Conservation (phyloP, 345 rosid species). For the Reutealis trisperma region DNA sequence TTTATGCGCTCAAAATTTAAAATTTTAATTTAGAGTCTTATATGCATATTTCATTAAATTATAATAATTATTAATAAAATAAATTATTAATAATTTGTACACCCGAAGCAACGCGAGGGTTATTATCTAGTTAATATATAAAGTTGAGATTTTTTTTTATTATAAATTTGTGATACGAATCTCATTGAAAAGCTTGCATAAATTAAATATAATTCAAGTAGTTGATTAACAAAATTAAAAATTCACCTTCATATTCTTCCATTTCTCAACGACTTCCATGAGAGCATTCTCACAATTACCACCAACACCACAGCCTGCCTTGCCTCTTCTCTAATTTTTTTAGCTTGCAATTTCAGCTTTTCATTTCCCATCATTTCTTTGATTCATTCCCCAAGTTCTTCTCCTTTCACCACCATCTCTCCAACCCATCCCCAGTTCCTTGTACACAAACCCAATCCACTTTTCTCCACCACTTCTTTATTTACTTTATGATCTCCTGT, state of each 20-base stretch:
- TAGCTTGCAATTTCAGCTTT: conserved; percentile 22
- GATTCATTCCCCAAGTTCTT: conserved; percentile 7
- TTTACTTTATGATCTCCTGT: conserved; percentile 42
- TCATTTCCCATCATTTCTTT: conserved; percentile 36
- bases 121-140: no score
- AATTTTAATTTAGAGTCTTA: no score
- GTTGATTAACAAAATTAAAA: no score
- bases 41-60: no score
- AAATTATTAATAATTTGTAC: no score
- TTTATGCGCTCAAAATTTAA: no score
- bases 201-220: no score
- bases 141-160: no score
- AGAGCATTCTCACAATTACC: conserved; percentile 24
- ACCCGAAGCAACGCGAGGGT: no score
- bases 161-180: no score
- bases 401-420: conserved; percentile 17
- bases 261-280: conserved; percentile 4
- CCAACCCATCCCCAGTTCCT: conserved; percentile 14
- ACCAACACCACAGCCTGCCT: conserved; percentile 32
- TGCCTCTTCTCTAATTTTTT: conserved; percentile 32
- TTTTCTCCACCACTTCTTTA: background rate
- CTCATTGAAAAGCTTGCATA: no score
- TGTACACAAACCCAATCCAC: conserved; percentile 3
- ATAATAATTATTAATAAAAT: no score
- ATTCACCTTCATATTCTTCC: background rate